These are phyloP conservation scores for Byssochlamys sp. DNA, from an alignment of 2,329 filamentous ascomycete species.

Conservation along the genomic window DNA sequence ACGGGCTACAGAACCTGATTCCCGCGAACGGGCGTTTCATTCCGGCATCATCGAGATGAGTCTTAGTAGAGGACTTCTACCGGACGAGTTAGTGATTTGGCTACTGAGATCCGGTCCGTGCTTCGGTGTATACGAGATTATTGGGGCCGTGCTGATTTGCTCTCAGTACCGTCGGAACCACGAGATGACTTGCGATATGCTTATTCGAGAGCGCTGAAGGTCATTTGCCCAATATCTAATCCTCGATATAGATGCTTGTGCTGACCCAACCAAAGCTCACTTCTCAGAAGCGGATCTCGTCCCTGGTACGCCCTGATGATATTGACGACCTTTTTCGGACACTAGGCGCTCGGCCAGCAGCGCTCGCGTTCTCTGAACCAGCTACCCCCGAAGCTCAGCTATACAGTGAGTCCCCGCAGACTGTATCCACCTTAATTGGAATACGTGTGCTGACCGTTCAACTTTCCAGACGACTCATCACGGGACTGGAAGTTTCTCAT, in stretches of 20 bases:
- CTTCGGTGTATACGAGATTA: neutral
- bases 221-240: slow-evolving; percentile 24
- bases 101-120: slow-evolving; percentile 35
- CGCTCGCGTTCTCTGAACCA: slow-evolving; percentile 27
- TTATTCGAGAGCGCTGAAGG: slow-evolving; percentile 49
- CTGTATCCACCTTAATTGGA: neutral
- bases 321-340: slow-evolving; percentile 47
- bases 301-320: slow-evolving; percentile 28
- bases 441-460: slow-evolving; percentile 1
- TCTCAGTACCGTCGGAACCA: slow-evolving; percentile 43
- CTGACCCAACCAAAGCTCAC: slow-evolving; percentile 13
- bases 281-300: slow-evolving; percentile 19
- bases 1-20: slow-evolving; percentile 33
- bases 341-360: slow-evolving; percentile 47
- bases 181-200: slow-evolving; percentile 49
- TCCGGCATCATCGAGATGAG: slow-evolving; percentile 54
- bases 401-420: neutral
- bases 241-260: neutral
- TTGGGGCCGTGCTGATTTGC: slow-evolving; percentile 4
- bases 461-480: slow-evolving; percentile 5
- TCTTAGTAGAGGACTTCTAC: slow-evolving; percentile 39
- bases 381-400: slow-evolving; percentile 15
- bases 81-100: slow-evolving; percentile 60
- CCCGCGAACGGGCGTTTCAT: slow-evolving; percentile 50
- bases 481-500: slow-evolving; percentile 16